These are phyloP conservation scores for Wolfiporia cocos DNA, from an alignment of 1,284 basidiomycete species.

Conservation along the genomic window DNA sequence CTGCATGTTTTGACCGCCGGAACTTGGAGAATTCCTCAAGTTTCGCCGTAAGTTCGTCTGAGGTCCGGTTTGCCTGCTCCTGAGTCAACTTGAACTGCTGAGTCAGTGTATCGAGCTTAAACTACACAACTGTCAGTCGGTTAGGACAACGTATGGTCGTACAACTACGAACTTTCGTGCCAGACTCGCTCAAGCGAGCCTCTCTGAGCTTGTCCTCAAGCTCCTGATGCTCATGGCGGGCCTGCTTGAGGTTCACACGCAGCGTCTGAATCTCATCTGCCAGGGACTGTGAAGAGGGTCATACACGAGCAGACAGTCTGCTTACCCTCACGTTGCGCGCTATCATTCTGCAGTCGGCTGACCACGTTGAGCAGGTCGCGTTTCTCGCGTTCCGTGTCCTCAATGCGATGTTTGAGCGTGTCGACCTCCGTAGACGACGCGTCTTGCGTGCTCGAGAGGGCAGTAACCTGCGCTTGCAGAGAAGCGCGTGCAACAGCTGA, in stretches of 20 bases:
- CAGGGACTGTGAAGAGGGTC: conserved; percentile 1
- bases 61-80: conserved; percentile 63
- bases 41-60: conserved; percentile 55
- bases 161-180: conserved; percentile 51
- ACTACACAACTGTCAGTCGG: conserved; percentile 41
- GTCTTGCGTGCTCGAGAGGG: conserved; percentile 47
- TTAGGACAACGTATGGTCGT: background rate
- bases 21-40: conserved; percentile 71
- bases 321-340: conserved; percentile 59
- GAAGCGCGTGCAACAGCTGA: conserved; percentile 45
- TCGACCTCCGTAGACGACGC: conserved; percentile 57
- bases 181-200: conserved; percentile 61
- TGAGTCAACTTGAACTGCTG: conserved; percentile 75
- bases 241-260: conserved; percentile 62
- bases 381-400: conserved; percentile 75
- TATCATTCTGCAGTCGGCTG: conserved; percentile 68
- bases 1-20: conserved; percentile 66
- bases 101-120: conserved; percentile 71
- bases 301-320: no score
- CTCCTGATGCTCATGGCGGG: conserved; percentile 64
- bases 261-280: conserved; percentile 66
- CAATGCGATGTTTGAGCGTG: conserved; percentile 48
- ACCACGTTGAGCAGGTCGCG: conserved; percentile 71
- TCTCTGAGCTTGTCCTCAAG: conserved; percentile 66
- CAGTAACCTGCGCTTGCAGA: conserved; percentile 48